phyloP scores from a whole-genome alignment of 257 asterid species.

The Henckelia pumila region DNA sequence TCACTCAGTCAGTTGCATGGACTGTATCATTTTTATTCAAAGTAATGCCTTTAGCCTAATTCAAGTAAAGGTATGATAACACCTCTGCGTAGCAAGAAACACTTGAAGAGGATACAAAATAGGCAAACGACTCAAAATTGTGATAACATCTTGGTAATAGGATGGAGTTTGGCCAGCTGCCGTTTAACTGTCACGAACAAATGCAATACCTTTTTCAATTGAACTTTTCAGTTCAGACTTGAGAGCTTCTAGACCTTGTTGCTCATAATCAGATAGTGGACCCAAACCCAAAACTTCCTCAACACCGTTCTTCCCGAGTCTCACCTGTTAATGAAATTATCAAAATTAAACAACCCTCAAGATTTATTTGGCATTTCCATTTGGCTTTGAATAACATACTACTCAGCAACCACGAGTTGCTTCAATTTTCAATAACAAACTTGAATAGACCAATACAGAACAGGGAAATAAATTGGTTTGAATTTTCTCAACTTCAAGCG shows the following conservation, averaged over 20 bases:
- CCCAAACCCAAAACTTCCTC: constrained; percentile 66
- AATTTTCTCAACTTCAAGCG: not conserved
- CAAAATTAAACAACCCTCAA: not conserved
- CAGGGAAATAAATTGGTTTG: not conserved
- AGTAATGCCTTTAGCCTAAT: not conserved
- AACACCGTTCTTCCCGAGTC: constrained; percentile 63
- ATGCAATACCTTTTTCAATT: constrained; percentile 62
- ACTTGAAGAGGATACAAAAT: not conserved
- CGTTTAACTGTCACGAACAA: constrained; percentile 38
- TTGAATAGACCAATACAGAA: not conserved
- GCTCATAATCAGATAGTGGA: constrained; percentile 48
- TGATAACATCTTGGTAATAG: not conserved
- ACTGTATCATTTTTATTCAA: not conserved
- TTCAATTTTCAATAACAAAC: not conserved
- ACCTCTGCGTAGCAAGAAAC: not conserved
- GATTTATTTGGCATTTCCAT: not conserved
- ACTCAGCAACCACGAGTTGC: not conserved
- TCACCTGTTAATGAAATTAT: constrained; percentile 39
- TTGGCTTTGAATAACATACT: not conserved
- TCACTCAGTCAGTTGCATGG: not conserved
- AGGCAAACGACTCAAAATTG: not conserved
- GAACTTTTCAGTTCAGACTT: constrained; percentile 54
- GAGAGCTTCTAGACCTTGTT: constrained; percentile 62
- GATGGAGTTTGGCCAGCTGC: not conserved
- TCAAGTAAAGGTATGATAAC: not conserved